phyloP scores from a whole-genome alignment of 2,329 filamentous ascomycete species.

The Epichloe coenophiala region DNA sequence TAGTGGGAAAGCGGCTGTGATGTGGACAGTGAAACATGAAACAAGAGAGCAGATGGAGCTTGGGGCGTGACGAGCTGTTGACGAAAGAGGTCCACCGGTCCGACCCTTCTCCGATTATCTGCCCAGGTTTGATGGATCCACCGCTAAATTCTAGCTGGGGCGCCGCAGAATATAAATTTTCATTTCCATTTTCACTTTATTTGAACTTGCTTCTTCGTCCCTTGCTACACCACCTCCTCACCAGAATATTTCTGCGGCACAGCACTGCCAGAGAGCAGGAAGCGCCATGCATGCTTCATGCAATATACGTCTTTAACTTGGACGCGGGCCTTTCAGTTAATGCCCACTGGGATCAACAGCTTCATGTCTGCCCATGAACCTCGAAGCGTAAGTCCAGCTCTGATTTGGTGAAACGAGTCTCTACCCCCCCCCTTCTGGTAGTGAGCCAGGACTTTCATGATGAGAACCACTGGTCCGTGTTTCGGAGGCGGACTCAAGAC shows the following conservation, averaged over 20 bases:
- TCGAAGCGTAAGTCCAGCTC: constrained; percentile 3
- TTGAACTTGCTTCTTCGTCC: too few species aligned
- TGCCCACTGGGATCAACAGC: not conserved
- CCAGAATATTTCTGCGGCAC: too few species aligned
- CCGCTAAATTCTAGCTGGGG: not conserved
- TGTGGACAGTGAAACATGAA: not conserved
- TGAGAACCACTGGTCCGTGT: constrained; percentile 92
- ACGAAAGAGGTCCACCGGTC: constrained; percentile 5
- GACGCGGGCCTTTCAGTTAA: not conserved
- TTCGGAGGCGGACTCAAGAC: constrained; percentile 89
- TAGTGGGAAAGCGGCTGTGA: not conserved
- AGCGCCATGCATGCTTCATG: not conserved
- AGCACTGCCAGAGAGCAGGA: not conserved
- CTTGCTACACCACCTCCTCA: not conserved
- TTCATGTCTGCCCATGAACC: not conserved
- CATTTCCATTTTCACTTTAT: not conserved
- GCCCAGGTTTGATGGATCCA: not conserved
- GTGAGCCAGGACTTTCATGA: constrained; percentile 27
- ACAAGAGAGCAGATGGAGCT: not conserved
- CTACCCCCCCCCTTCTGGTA: not conserved
- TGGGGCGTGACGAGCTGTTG: not conserved
- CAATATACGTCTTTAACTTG: not conserved
- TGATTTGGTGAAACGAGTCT: not conserved
- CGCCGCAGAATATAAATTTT: constrained; percentile 4
- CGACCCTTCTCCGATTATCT: constrained; percentile 9